A percentile compares a stretch with the other conserved stretches of the same genome.
These are phyloP conservation scores for Ceratocystis lukuohia DNA, from an alignment of 2,329 filamentous ascomycete species.

Conservation along the genomic window DNA sequence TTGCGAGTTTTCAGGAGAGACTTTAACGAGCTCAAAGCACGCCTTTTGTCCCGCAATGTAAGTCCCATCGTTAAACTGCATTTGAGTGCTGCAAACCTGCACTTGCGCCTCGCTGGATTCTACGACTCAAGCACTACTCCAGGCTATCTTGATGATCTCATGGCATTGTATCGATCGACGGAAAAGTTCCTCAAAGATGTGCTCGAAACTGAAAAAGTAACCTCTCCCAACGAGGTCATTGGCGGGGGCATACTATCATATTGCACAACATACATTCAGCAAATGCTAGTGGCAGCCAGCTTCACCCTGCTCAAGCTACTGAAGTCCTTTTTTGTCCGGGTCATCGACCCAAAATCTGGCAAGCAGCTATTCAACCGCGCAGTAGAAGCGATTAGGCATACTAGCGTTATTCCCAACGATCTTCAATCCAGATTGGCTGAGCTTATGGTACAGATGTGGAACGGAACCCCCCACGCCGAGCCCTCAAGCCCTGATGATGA, in stretches of 20 bases:
- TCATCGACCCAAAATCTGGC: constrained; percentile 56
- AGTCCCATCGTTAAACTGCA: constrained; percentile 51
- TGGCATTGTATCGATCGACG: constrained; percentile 61
- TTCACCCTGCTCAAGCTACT: constrained; percentile 69
- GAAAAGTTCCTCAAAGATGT: constrained; percentile 56
- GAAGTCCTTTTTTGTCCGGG: constrained; percentile 59
- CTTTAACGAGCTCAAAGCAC: constrained; percentile 48
- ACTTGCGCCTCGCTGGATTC: constrained; percentile 65
- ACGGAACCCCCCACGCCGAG: constrained; percentile 43
- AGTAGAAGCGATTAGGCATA: constrained; percentile 54
- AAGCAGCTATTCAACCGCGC: constrained; percentile 57
- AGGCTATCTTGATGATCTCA: constrained; percentile 59
- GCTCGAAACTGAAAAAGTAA: constrained; percentile 38
- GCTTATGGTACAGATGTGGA: constrained; percentile 81
- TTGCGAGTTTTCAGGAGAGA: constrained; percentile 54
- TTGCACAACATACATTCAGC: constrained; percentile 63
- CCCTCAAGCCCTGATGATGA: constrained; percentile 37
- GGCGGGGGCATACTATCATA: constrained; percentile 47
- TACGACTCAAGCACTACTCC: constrained; percentile 63
- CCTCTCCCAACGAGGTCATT: constrained; percentile 33
- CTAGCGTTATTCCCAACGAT: constrained; percentile 66
- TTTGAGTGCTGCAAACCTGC: constrained; percentile 57
- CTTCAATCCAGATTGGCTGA: constrained; percentile 67
- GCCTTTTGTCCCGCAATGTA: constrained; percentile 44
- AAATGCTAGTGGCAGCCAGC: constrained; percentile 71